These are phyloP conservation scores for Mortierella polycephala DNA, from an alignment of 371 early-diverging fungal genomes.

Conservation along the genomic window DNA sequence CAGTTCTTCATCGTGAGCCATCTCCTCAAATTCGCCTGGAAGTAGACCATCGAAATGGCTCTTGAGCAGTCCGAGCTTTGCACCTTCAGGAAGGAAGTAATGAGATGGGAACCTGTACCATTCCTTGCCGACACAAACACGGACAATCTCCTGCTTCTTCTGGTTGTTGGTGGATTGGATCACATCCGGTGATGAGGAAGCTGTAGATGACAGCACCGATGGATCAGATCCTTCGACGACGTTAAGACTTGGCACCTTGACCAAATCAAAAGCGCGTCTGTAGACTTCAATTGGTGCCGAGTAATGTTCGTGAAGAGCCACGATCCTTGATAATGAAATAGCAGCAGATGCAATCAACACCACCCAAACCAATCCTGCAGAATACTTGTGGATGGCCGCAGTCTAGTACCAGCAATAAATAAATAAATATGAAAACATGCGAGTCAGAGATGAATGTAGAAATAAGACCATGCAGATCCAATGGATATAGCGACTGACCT, in stretches of 20 bases:
- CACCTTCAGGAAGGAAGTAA: slow-evolving; percentile 83
- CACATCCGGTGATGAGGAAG: not conserved
- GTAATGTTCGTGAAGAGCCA: slow-evolving; percentile 71
- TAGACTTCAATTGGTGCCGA: slow-evolving; percentile 74
- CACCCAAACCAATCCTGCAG: slow-evolving; percentile 49
- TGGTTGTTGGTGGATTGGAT: not conserved
- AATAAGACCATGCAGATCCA: not conserved
- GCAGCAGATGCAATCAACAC: slow-evolving; percentile 56
- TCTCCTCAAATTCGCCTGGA: slow-evolving; percentile 69
- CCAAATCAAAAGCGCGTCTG: slow-evolving; percentile 37
- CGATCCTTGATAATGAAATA: slow-evolving; percentile 72
- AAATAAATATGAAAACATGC: not conserved
- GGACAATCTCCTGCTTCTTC: slow-evolving; percentile 38
- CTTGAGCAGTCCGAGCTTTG: slow-evolving; percentile 69
- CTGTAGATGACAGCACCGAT: slow-evolving; percentile 50
- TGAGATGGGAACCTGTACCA: slow-evolving; percentile 96
- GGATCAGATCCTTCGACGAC: slow-evolving; percentile 48
- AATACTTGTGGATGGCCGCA: slow-evolving; percentile 49
- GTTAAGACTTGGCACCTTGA: slow-evolving; percentile 18
- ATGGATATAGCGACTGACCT: slow-evolving; percentile 16
- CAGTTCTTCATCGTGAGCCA: not conserved
- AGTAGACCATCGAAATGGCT: slow-evolving; percentile 73
- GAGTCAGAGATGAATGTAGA: not conserved
- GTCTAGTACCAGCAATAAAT: slow-evolving; percentile 15
- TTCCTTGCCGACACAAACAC: slow-evolving; percentile 91